These are phyloP conservation scores for Ogataea methylovora DNA, from an alignment of 805 yeast species.

Conservation along the genomic window DNA sequence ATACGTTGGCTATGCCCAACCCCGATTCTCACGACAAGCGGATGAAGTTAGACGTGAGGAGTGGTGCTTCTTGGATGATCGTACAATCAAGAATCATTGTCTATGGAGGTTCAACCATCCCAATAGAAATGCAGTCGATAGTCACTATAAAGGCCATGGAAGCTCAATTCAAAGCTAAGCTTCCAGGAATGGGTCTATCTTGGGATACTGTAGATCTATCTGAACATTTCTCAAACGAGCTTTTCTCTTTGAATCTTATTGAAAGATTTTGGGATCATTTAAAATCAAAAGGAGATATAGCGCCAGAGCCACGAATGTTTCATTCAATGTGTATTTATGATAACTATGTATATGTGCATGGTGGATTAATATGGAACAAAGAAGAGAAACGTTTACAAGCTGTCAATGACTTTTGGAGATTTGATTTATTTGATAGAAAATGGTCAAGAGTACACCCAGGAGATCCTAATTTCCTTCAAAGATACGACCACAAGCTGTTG, in stretches of 20 bases:
- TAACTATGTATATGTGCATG: conserved; percentile 49
- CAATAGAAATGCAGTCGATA: conserved; percentile 35
- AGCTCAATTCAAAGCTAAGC: conserved; percentile 27
- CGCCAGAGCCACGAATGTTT: conserved; percentile 44
- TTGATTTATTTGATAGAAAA: conserved; percentile 39
- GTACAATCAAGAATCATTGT: conserved; percentile 54
- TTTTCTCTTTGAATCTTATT: conserved; percentile 52
- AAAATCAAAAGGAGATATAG: conserved; percentile 21
- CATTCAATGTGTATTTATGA: conserved; percentile 49
- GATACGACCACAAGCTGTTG: conserved; percentile 50
- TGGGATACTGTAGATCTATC: conserved; percentile 9
- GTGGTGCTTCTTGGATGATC: conserved; percentile 58
- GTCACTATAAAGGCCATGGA: conserved; percentile 33
- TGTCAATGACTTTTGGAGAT: conserved; percentile 63
- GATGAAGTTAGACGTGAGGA: conserved; percentile 48
- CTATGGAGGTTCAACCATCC: conserved; percentile 62
- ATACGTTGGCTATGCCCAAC: conserved; percentile 47
- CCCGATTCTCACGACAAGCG: conserved; percentile 43
- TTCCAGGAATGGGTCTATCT: conserved; percentile 12
- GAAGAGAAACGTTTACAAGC: conserved; percentile 33
- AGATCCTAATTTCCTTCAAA: conserved; percentile 15
- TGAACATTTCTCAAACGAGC: conserved; percentile 51
- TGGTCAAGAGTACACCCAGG: conserved; percentile 44
- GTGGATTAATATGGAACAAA: conserved; percentile 48
- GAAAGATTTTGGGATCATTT: conserved; percentile 47